Base-by-base conservation (phyloP, 2,329 filamentous ascomycete species). In the Talaromyces rugulosus region DNA sequence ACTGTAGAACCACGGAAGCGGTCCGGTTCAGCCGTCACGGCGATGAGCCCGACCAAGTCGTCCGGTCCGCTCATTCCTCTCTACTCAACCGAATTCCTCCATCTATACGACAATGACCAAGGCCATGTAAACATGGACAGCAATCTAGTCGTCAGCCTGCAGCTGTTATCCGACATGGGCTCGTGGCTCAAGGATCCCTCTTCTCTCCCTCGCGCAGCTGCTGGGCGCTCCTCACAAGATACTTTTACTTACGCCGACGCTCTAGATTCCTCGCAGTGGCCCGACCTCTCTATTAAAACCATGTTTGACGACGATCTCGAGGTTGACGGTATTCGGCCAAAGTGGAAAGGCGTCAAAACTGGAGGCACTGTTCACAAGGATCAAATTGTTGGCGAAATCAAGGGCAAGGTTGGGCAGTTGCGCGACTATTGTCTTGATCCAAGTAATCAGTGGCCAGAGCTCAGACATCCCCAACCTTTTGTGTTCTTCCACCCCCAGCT, bases 401-500 rank as follows among this genome's bases (percentile, higher is more conserved):
- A 92, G 68, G 90, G 90, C 28, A 84, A 88, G 67, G 86, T 93
- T 55, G 89, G 89, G 2, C 86, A 90, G 65, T 87, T 92, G 67
- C 87, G 87, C 56, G 84, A 89, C 62, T 92, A 92, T 67, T 91
- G 87, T 66, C 80, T 83, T 11, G 83, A 90, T 59, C 79, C 83
- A 1, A 81, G 82, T 33, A 91, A 90, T 67, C 81, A 87, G 8
- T 92, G 88, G 88, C 78, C 83, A 36, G 87, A 90, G 58, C 75
- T 90, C 11, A 75, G 76, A 36, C 81, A 82, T 65, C 80, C 81
- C 1, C 78, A 81, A 61, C 90, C 90, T 0, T 92, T 92, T 68
- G 89, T 94, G 28, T 91, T 93, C 72, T 94, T 98, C 75, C 93
- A 96, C 70, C 91, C 92, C 0, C 84, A 88, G 62, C 85, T 98